Evolutionary conservation across 1,139 yeast genomes (phyloP).

Genomic region (Blastobotrys raffinosifermentans): DNA sequence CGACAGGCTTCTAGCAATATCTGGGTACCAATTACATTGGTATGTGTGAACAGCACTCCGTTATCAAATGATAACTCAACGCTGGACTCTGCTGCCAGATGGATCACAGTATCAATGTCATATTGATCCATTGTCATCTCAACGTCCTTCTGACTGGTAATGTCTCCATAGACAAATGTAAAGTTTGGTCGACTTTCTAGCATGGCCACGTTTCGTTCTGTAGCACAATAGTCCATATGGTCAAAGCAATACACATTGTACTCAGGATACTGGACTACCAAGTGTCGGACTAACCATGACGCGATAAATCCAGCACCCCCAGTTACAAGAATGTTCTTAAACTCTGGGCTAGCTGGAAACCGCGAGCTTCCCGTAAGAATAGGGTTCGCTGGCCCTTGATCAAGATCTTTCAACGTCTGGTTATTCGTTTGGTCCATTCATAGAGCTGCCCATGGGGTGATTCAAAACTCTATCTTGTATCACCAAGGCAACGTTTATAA

Average conservation of each 20-base stretch:
- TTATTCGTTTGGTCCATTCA: neutral
- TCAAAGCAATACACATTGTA: constrained; percentile 45
- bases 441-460: too few relatives aligned
- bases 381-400: constrained; percentile 1
- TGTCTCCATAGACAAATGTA: constrained; percentile 36
- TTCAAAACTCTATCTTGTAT: too few relatives aligned
- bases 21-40: constrained; percentile 48
- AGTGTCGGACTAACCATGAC: constrained; percentile 42
- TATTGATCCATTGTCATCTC: constrained; percentile 22
- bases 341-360: constrained; percentile 19
- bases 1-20: constrained; percentile 44
- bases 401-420: constrained; percentile 1
- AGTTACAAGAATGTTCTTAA: constrained; percentile 39
- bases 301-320: constrained; percentile 63
- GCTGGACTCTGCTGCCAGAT: constrained; percentile 56
- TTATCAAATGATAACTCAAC: constrained; percentile 49
- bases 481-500: too few relatives aligned
- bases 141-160: constrained; percentile 30
- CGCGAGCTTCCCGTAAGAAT: constrained; percentile 14
- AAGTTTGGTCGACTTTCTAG: constrained; percentile 28
- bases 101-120: constrained; percentile 38
- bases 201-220: constrained; percentile 21
- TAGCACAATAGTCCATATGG: constrained; percentile 38
- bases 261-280: constrained; percentile 38
- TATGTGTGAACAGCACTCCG: constrained; percentile 43